Conservation (phyloP, 495 filamentous ascomycete species). For the Chaetomium fimeti region DNA sequence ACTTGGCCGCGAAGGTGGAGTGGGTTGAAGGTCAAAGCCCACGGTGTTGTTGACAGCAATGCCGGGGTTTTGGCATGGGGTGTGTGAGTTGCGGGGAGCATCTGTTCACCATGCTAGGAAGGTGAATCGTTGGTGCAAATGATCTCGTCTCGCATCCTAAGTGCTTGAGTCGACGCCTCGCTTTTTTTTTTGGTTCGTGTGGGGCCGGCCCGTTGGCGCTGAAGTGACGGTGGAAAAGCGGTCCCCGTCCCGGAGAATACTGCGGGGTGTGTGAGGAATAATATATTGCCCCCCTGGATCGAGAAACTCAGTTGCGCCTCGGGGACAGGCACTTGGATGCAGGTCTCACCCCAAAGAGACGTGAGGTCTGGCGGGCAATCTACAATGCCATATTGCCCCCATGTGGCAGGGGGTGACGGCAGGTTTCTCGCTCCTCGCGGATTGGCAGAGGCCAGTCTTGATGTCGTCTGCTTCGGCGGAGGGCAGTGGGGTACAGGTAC, state of each 20-base stretch:
- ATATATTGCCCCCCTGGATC: slow-evolving; percentile 36
- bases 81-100: slow-evolving; percentile 20
- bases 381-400: slow-evolving; percentile 29
- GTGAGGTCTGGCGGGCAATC: slow-evolving; percentile 24
- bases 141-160: slow-evolving; percentile 26
- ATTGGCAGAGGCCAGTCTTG: slow-evolving; percentile 7
- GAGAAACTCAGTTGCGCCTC: slow-evolving; percentile 24
- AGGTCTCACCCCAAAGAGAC: slow-evolving; percentile 16
- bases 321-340: slow-evolving; percentile 17
- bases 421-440: slow-evolving; percentile 8
- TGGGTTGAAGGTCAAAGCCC: slow-evolving; percentile 8
- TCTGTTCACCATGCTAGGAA: slow-evolving; percentile 33
- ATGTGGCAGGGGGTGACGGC: slow-evolving; percentile 21
- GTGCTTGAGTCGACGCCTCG: slow-evolving; percentile 13
- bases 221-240: slow-evolving; percentile 34
- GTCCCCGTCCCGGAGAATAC: slow-evolving; percentile 35
- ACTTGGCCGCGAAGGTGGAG: slow-evolving; percentile 4
- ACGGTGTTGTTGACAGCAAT: slow-evolving; percentile 28
- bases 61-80: slow-evolving; percentile 34
- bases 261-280: slow-evolving; percentile 26
- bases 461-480: slow-evolving; percentile 28
- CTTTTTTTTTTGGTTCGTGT: slow-evolving; percentile 3
- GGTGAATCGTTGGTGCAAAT: slow-evolving; percentile 26
- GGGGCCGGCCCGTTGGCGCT: slow-evolving; percentile 6
- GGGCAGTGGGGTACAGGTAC: slow-evolving; percentile 28